These are phyloP conservation scores for Catharanthus roseus DNA, from an alignment of 257 asterid species.

Conservation along the genomic window DNA sequence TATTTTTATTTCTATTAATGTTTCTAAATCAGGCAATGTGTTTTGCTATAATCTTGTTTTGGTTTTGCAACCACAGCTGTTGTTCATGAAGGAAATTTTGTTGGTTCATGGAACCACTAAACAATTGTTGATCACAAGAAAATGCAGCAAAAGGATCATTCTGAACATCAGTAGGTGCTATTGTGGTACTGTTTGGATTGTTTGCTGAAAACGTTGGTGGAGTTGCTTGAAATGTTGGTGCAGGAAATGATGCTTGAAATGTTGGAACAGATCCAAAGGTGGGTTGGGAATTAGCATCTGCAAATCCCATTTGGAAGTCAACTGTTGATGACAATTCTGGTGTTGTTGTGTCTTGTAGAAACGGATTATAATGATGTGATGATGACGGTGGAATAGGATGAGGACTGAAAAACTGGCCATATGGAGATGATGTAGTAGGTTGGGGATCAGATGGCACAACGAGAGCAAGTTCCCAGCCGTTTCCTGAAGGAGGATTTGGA, in stretches of 20 bases:
- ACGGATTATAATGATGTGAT: constrained; percentile 52
- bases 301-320: background rate
- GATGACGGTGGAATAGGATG: constrained; percentile 10
- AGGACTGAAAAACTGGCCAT: constrained; percentile 15
- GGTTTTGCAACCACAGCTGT: constrained; percentile 67
- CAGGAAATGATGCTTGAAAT: constrained; percentile 1
- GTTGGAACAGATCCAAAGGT: constrained; percentile 9
- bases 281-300: background rate
- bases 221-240: constrained; percentile 22
- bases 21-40: constrained; percentile 25
- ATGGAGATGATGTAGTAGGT: constrained; percentile 5
- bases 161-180: constrained; percentile 20
- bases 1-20: background rate
- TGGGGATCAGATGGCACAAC: constrained; percentile 24
- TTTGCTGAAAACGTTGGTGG: constrained; percentile 48
- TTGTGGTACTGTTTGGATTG: constrained; percentile 12
- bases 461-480: constrained; percentile 35
- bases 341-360: constrained; percentile 38
- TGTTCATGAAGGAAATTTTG: constrained; percentile 45
- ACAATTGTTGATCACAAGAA: constrained; percentile 21
- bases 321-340: background rate
- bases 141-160: constrained; percentile 50
- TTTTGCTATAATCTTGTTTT: constrained; percentile 66
- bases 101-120: constrained; percentile 27
- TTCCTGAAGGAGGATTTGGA: constrained; percentile 11